Evolutionary conservation across 2,329 filamentous ascomycete genomes (phyloP).

Genomic region (Aspergillus novofumigatus): DNA sequence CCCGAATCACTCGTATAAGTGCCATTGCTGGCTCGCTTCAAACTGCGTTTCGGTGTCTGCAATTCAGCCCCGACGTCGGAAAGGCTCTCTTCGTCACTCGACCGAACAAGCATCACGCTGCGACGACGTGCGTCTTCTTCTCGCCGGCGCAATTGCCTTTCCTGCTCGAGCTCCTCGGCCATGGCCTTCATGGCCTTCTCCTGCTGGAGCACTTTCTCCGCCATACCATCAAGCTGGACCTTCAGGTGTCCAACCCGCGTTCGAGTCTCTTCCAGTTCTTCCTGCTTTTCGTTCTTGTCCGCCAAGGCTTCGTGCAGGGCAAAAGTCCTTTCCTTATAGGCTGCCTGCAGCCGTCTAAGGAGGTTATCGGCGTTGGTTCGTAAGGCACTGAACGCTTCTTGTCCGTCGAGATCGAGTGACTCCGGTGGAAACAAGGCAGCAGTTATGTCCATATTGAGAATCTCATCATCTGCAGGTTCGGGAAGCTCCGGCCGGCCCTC

Average conservation of each 20-base stretch:
- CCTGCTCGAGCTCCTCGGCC: constrained; percentile 45
- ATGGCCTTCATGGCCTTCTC: constrained; percentile 53
- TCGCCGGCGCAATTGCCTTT: constrained; percentile 37
- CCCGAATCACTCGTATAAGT: constrained; percentile 52
- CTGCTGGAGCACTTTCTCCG: constrained; percentile 52
- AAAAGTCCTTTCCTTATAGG: constrained; percentile 51
- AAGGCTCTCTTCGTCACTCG: constrained; percentile 30
- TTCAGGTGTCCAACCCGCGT: constrained; percentile 56
- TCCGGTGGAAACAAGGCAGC: constrained; percentile 52
- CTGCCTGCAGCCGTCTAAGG: constrained; percentile 51
- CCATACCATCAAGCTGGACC: constrained; percentile 58
- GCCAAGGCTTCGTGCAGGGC: constrained; percentile 49
- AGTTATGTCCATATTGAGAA: constrained; percentile 53
- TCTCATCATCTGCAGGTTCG: constrained; percentile 47
- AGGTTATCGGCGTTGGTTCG: constrained; percentile 54
- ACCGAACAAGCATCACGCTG: constrained; percentile 28
- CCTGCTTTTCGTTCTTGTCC: constrained; percentile 55
- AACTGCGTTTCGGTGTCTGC: constrained; percentile 28
- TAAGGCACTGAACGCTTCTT: constrained; percentile 54
- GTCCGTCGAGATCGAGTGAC: constrained; percentile 45
- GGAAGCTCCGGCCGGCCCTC: constrained; percentile 24
- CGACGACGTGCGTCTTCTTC: constrained; percentile 37
- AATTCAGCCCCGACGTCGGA: constrained; percentile 32
- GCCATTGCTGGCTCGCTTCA: constrained; percentile 37
- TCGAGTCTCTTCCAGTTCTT: constrained; percentile 58